Evolutionary conservation across 805 yeast genomes (phyloP).

Genomic region (Kluyveromyces siamensis): DNA sequence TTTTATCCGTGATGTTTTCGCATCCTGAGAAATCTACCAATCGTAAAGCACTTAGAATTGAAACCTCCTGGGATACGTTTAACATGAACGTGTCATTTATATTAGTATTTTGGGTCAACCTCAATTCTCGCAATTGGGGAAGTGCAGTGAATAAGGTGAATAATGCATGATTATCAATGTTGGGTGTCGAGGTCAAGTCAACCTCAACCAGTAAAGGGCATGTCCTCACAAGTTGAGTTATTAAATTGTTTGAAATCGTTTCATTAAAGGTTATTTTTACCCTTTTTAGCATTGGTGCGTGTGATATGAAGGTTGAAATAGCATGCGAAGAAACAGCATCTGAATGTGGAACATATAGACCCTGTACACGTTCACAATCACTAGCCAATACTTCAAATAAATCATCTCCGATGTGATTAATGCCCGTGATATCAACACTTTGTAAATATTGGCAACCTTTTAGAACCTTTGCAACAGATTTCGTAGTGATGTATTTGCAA

Average conservation of each 20-base stretch:
- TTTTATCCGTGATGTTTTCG: constrained; percentile 66
- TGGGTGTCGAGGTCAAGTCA: constrained; percentile 76
- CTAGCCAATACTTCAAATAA: constrained; percentile 59
- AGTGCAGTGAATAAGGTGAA: constrained; percentile 48
- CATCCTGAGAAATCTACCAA: constrained; percentile 82
- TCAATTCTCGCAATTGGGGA: constrained; percentile 73
- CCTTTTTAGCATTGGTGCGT: constrained; percentile 71
- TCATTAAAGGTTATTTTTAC: constrained; percentile 70
- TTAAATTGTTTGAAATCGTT: constrained; percentile 53
- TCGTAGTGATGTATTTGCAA: constrained; percentile 56
- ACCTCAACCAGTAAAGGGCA: constrained; percentile 83
- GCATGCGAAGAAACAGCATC: constrained; percentile 59
- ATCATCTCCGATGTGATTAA: constrained; percentile 57
- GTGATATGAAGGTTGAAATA: constrained; percentile 44
- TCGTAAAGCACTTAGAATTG: constrained; percentile 53
- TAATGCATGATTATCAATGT: constrained; percentile 58
- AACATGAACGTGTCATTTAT: constrained; percentile 58
- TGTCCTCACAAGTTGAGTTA: constrained; percentile 50
- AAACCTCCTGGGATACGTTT: constrained; percentile 21
- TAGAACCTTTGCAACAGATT: constrained; percentile 53
- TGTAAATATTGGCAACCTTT: constrained; percentile 61
- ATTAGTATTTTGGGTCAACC: constrained; percentile 64
- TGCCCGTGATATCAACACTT: constrained; percentile 82
- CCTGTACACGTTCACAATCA: constrained; percentile 73
- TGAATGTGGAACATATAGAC: constrained; percentile 83